These are phyloP conservation scores for Dothideomycetidae sp. DNA, from an alignment of 2,329 filamentous ascomycete genomes.

Conservation along the genomic window DNA sequence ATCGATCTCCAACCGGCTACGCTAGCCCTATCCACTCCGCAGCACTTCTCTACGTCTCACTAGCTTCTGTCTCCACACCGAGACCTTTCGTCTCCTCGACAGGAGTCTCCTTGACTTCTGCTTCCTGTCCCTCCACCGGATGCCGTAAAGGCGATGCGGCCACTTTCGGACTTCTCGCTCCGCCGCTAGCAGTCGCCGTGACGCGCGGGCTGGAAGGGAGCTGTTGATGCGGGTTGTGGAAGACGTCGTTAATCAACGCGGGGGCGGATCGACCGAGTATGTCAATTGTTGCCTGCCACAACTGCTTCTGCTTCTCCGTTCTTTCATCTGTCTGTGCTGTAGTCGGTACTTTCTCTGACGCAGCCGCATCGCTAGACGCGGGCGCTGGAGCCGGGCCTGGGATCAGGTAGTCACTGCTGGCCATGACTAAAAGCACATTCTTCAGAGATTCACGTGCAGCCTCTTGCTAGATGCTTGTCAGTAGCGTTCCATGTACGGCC, in stretches of 20 bases:
- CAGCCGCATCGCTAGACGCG: conserved; percentile 9
- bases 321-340: conserved; percentile 19
- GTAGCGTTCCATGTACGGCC: conserved; percentile 4
- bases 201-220: neutral
- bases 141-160: no score
- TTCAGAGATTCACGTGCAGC: conserved; percentile 91
- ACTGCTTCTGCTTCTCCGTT: conserved; percentile 32
- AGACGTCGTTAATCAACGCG: conserved; percentile 43
- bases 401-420: conserved; percentile 70
- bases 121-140: no score
- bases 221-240: conserved; percentile 26
- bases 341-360: conserved; percentile 20
- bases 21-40: no score
- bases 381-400: no score
- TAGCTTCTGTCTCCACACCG: conserved; percentile 2
- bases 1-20: no score
- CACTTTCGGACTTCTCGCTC: no score
- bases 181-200: no score
- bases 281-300: conserved; percentile 49
- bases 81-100: neutral
- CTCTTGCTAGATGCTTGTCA: conserved; percentile 51
- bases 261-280: conserved; percentile 47
- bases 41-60: conserved; percentile 3
- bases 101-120: no score
- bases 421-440: conserved; percentile 92